Base-by-base conservation (phyloP, 2,329 filamentous ascomycete genomes). In the Aaosphaeria arxii region DNA sequence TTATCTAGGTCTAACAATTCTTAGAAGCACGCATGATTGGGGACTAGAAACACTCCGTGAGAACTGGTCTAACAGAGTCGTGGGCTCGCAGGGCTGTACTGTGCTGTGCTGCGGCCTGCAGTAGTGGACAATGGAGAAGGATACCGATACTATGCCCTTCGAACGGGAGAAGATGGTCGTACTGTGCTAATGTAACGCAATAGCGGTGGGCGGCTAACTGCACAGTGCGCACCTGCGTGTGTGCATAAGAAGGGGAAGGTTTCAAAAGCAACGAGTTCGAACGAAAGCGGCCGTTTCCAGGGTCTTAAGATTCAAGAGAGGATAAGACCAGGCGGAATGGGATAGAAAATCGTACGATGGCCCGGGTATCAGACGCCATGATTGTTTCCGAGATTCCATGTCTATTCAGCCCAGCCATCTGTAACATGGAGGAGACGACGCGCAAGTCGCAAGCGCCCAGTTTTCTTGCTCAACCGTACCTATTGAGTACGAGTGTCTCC, bases 271-370 rank as follows among this genome's bases (percentile, higher is more conserved):
- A 44, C 30, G 44, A 40, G 17, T 33, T 36, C 43, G 31, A 43
- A 29, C 42, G 40, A 40, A 9, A 42, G 45, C 46, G 43, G 43
- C 32, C 41, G 40, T 32, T 29, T 7, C n/a, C 4, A n/a, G 42
- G 32, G 42, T n/a, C 9, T 38, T 43, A 40, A 24, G 17, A 24
- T 24, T 29, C 31, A 29, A 17, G 29, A 47, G n/a, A 11, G 11
- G 7, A 29, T 11, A 38, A 44, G 32, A 31, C 7, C 13, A 17
- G 24, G 17, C 30, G 7, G 42, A 35, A 9, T n/a, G 28, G 7
- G n/a, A 31, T 31, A 11, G 24, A 30, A 17, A 50, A 50, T 62
- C 54, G 58, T 59, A 62, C 55, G 57, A 62, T 46, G 51, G 36
- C 24, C 30, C 28, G n/a, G 13, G 35, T 42, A 17, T 35, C 35